Evolutionary conservation across 495 filamentous ascomycete species (phyloP), one percentile per base, ranked within the genome.

Genomic region (Trichocladium antarcticum): DNA sequence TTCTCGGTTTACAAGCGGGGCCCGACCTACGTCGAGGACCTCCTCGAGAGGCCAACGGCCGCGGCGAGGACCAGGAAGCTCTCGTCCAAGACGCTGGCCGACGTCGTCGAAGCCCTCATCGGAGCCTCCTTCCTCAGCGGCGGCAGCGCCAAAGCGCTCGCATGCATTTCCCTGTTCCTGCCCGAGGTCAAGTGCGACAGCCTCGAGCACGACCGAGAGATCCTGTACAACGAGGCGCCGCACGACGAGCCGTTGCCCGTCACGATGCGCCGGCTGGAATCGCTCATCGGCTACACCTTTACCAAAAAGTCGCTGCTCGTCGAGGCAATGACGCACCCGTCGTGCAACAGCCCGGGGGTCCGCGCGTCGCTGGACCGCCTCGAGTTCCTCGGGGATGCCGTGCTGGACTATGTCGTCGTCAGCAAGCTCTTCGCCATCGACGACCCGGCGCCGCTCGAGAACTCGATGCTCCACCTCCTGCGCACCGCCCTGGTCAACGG

Each of bases 341-440:
- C 88, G 2, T 86, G 74, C 55, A 68, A 65, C 31, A 24, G 43
- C 15, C 52, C 47, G 3, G 37, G 35, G 8, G 63, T 68, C 36
- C 69, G 77, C 45, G 69, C 77, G 29, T 89, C 83, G 6, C 86
- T 93, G 61, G 84, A 97, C 54, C 81, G 89, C 0, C 74, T 96
- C 12, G 92, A 98, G 61, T 97, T 88, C 62, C 72, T 96, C 0
- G 92, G 92, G 7, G 92, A 98, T 57, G 75, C 88, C 0, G 68
- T 95, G 10, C 77, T 98, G 0, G 92, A 98, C 60, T 79, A 77
- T 61, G 62, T 95, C 42, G 71, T 97, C 39, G 74, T 83, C 8
- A 56, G 66, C 0, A 64, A 68, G 31, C 37, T 75, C 7, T 71
- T 64, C 55, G 43, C 35, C 4, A 27, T 57, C 37, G 19, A 37